Conservation (phyloP, 2,329 filamentous ascomycete genomes). For the Ceratocystiopsis minuta region DNA sequence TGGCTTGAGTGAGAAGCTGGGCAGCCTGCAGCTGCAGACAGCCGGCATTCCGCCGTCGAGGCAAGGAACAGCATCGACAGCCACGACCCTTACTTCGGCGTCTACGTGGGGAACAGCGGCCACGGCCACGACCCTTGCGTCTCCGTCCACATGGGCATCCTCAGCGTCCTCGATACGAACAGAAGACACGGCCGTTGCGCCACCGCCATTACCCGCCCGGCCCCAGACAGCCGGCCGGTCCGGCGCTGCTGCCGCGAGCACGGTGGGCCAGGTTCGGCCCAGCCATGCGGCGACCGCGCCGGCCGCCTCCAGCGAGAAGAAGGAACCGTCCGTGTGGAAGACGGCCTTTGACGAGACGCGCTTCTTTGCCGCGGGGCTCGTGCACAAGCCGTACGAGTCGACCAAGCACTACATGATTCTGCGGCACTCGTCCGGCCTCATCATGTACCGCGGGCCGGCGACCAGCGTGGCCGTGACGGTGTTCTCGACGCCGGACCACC, state of each 20-base stretch:
- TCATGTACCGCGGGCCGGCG: slow-evolving; percentile 47
- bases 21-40: not conserved
- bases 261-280: not conserved
- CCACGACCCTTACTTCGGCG: not conserved
- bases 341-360: slow-evolving; percentile 37
- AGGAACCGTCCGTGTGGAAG: slow-evolving; percentile 21
- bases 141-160: not conserved
- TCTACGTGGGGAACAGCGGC: not conserved
- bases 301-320: not conserved
- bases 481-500: slow-evolving; percentile 33
- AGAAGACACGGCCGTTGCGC: not conserved
- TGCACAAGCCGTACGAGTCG: slow-evolving; percentile 44
- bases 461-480: slow-evolving; percentile 48
- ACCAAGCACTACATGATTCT: slow-evolving; percentile 49
- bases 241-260: not conserved
- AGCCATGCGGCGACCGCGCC: not conserved
- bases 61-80: not conserved
- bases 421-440: slow-evolving; percentile 43
- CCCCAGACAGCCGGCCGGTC: not conserved
- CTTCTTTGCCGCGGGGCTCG: slow-evolving; percentile 46
- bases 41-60: not conserved
- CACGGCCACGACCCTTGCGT: not conserved
- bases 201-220: not conserved
- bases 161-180: not conserved
- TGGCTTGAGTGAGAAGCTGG: not conserved